Percentiles rank a stretch among this genome's conserved stretches.
Evolutionary conservation across 495 filamentous ascomycete genomes (phyloP).

Genomic region (Collariella sp.): DNA sequence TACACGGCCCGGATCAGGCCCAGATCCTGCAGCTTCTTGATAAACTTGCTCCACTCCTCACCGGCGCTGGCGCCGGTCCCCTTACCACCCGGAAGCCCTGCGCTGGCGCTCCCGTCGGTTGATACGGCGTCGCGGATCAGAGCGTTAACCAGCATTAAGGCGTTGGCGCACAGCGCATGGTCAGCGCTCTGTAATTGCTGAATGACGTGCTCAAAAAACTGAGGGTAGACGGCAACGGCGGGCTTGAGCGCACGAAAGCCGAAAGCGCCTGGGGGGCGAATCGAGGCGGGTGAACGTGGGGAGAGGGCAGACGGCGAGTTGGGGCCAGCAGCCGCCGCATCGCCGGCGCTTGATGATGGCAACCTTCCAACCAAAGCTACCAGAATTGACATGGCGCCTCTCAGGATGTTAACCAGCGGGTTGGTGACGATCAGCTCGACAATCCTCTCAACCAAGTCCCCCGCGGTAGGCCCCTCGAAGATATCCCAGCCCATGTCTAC

Average conservation of each 20-base stretch:
- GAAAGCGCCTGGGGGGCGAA: constrained; percentile 47
- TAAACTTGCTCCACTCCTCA: constrained; percentile 90
- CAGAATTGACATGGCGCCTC: constrained; percentile 92
- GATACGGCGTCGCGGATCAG: constrained; percentile 88
- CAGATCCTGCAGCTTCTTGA: constrained; percentile 84
- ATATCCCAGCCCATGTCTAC: constrained; percentile 97
- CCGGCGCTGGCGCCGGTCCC: constrained; percentile 32
- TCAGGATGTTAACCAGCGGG: constrained; percentile 92
- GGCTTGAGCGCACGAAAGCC: constrained; percentile 89
- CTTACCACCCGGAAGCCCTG: constrained; percentile 33
- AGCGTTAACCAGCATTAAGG: constrained; percentile 88
- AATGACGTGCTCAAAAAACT: constrained; percentile 92
- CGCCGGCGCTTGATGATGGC: constrained; percentile 35
- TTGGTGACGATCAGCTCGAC: constrained; percentile 93
- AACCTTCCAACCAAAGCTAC: constrained; percentile 87
- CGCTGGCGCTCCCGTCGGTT: constrained; percentile 45
- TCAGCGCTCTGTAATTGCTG: constrained; percentile 83
- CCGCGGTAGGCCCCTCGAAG: constrained; percentile 42
- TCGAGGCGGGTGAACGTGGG: constrained; percentile 10
- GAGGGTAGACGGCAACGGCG: constrained; percentile 79
- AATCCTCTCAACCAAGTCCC: constrained; percentile 57
- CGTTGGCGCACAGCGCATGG: constrained; percentile 93
- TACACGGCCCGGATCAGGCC: constrained; percentile 90
- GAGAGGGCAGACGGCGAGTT: not conserved
- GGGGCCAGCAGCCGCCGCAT: not conserved